Evolutionary conservation across 768 basidiomycete genomes (phyloP).

Genomic region (Kwoniella botswanensis): DNA sequence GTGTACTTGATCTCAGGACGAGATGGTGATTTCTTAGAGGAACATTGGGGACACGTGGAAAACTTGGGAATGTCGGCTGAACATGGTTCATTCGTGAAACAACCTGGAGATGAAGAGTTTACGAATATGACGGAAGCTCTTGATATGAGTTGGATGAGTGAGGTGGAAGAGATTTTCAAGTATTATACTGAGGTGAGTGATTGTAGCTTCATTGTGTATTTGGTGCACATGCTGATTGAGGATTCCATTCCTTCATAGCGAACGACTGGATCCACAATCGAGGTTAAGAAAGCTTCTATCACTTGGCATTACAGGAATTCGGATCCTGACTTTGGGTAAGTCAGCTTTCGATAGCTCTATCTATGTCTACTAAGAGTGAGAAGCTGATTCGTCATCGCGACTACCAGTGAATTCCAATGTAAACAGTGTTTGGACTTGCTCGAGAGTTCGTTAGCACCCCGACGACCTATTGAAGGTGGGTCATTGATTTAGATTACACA

Average conservation of each 20-base stretch:
- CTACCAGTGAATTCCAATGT: constrained; percentile 80
- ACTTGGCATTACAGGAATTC: constrained; percentile 95
- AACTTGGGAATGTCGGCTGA: constrained; percentile 91
- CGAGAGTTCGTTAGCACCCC: constrained; percentile 90
- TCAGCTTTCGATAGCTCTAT: constrained; percentile 36
- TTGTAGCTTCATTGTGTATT: neutral
- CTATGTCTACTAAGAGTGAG: neutral
- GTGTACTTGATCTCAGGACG: constrained; percentile 98
- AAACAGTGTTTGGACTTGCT: constrained; percentile 94
- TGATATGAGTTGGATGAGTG: constrained; percentile 97
- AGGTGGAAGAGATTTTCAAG: constrained; percentile 92
- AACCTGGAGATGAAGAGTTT: constrained; percentile 74
- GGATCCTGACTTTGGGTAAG: constrained; percentile 95
- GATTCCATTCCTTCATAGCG: constrained; percentile 61
- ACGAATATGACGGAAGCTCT: constrained; percentile 84
- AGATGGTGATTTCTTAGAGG: constrained; percentile 87
- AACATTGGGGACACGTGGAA: constrained; percentile 82
- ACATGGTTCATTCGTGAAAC: constrained; percentile 89
- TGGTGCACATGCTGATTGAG: constrained; percentile 2
- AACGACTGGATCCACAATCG: constrained; percentile 94
- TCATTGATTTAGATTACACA: too few relatives aligned
- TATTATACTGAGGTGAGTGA: constrained; percentile 86
- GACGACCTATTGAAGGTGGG: constrained; percentile 89
- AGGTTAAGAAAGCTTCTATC: constrained; percentile 95
- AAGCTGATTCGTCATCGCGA: too few relatives aligned